phyloP scores from a whole-genome alignment of 2,329 filamentous ascomycete species.

The Ceratocystis destructans region DNA sequence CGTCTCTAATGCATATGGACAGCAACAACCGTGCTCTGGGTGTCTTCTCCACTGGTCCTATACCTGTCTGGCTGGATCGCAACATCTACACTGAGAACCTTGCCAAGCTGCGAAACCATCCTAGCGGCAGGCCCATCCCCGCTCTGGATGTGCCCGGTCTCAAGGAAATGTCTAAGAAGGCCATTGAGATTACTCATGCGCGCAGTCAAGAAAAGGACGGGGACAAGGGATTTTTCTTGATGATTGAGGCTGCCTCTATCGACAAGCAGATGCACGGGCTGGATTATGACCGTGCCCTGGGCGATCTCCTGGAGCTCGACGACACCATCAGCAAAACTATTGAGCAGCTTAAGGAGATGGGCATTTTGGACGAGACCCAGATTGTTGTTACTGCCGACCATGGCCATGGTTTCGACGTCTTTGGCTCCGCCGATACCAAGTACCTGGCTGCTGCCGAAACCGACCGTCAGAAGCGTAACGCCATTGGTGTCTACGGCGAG shows the following conservation, averaged over 20 bases:
- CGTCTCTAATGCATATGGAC: conserved; percentile 45
- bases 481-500: conserved; percentile 58
- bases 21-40: conserved; percentile 54
- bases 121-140: conserved; percentile 48
- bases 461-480: conserved; percentile 60
- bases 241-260: conserved; percentile 73
- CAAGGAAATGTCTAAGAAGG: conserved; percentile 83
- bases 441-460: conserved; percentile 53
- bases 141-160: conserved; percentile 67
- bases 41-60: conserved; percentile 59
- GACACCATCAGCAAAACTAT: conserved; percentile 68
- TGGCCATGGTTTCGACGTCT: conserved; percentile 81
- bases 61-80: conserved; percentile 77
- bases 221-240: conserved; percentile 69
- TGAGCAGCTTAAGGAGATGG: conserved; percentile 50
- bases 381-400: conserved; percentile 76
- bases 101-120: conserved; percentile 50
- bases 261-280: conserved; percentile 83
- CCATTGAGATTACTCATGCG: conserved; percentile 61
- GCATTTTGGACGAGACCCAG: conserved; percentile 59
- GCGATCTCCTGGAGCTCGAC: conserved; percentile 73
- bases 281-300: conserved; percentile 75
- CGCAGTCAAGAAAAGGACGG: conserved; percentile 33
- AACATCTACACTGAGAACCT: conserved; percentile 67
- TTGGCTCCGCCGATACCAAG: conserved; percentile 65